Evolutionary conservation across 495 filamentous ascomycete species (phyloP), one percentile per base, ranked within the genome.

Genomic region (Neurospora sp.): DNA sequence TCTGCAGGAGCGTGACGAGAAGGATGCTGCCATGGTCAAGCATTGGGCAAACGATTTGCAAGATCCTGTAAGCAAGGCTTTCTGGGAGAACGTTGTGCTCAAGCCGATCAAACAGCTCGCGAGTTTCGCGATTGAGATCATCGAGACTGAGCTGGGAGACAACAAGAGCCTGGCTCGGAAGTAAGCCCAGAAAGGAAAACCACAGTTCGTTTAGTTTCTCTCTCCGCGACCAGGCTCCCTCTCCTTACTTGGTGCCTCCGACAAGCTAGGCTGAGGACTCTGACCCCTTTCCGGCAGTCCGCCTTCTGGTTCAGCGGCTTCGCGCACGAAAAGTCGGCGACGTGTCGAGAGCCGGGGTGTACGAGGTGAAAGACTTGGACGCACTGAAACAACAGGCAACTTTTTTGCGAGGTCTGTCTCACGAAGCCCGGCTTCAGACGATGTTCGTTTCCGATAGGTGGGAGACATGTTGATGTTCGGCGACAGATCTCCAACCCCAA

Each of bases 61-160:
- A 8, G 75, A 81, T 44, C 65, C 71, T 2, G 78, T 77, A 7
- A 81, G 78, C 1, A 75, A 37, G 5, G 71, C 71, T 8, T 83
- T 85, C 70, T 84, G 85, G 65, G 73, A 82, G 20, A 71, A 71
- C 7, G 75, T 72, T n/a, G 81, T 85, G 10, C 68, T 85, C 20
- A 71, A 75, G 6, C 81, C 82, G 16, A 72, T 85, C 35, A 75
- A 76, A 20, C 70, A 70, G 31, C 73, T 85, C 41, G 77, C 84
- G 8, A 76, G 73, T 0, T 76, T 85, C 45, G 81, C 82, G 2
- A 45, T 79, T 6, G 77, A 81, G 37, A 73, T 81, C 12, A 75
- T 85, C 75, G 77, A 83, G 37, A 72, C 69, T 7, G 79, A 82
- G 71, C 71, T 85, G 70, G 74, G 65, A 31, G 31, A 39, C 47